Conservation (phyloP, 257 asterid genomes). For the Henckelia pumila region DNA sequence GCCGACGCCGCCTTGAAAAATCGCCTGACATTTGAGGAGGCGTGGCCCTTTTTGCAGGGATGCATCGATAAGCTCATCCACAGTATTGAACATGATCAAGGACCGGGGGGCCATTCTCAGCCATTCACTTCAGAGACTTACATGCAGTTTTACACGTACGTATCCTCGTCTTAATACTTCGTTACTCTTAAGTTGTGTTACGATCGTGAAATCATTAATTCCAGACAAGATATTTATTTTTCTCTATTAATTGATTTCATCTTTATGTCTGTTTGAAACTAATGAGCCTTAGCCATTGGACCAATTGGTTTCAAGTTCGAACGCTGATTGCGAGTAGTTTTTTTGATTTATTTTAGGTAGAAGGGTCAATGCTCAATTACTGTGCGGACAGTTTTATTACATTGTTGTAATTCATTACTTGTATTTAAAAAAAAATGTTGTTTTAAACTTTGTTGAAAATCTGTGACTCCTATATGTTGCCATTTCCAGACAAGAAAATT, state of each 20-base stretch:
- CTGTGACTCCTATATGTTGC: background rate
- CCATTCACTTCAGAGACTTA: slow-evolving; percentile 29
- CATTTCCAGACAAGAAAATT: background rate
- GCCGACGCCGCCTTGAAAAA: background rate
- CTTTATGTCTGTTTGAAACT: too few relatives aligned
- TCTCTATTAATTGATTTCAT: too few relatives aligned
- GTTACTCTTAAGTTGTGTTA: background rate
- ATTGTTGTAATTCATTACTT: too few relatives aligned
- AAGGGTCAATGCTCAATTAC: too few relatives aligned
- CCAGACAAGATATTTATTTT: background rate
- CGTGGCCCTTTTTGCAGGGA: slow-evolving; percentile 41
- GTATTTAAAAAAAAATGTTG: too few relatives aligned
- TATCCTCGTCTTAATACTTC: slow-evolving; percentile 23
- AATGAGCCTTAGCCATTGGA: too few relatives aligned
- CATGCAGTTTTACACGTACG: slow-evolving; percentile 41
- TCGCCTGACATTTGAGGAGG: slow-evolving; percentile 32
- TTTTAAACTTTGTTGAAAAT: background rate
- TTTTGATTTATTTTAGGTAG: too few relatives aligned
- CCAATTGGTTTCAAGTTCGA: too few relatives aligned
- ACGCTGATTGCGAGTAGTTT: too few relatives aligned
- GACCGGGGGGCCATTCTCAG: slow-evolving; percentile 1
- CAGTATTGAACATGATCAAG: slow-evolving; percentile 27
- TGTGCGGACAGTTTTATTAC: too few relatives aligned
- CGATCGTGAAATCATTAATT: background rate
- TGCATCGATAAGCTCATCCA: slow-evolving; percentile 31